Conservation (phyloP, 192 early-diverging fungal genomes). For the Podila clonocystis region DNA sequence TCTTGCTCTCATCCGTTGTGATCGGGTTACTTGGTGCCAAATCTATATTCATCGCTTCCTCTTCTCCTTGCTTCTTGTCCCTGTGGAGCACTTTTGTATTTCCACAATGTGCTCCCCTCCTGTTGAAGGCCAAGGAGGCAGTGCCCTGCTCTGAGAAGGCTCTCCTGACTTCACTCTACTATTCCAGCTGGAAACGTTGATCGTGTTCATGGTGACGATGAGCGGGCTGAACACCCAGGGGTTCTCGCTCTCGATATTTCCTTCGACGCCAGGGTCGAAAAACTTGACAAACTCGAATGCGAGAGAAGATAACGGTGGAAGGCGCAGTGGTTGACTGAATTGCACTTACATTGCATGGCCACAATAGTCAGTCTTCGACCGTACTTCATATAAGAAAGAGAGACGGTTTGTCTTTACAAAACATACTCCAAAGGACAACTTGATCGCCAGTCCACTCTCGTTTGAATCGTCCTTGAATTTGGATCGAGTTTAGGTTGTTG, state of each 20-base stretch:
- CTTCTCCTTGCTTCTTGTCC: no score
- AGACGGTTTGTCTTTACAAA: no score
- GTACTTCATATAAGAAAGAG: no score
- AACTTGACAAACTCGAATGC: slow-evolving; percentile 74
- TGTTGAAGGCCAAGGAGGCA: no score
- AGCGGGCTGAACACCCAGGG: slow-evolving; percentile 74
- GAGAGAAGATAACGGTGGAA: slow-evolving; percentile 71
- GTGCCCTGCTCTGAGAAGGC: no score
- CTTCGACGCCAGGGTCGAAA: slow-evolving; percentile 77
- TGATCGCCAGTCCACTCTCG: slow-evolving; percentile 65
- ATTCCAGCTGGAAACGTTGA: no score
- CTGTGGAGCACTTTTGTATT: no score
- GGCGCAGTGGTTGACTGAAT: slow-evolving; percentile 70
- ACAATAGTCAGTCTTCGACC: background rate
- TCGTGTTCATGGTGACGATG: slow-evolving; percentile 57
- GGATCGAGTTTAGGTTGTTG: slow-evolving; percentile 43
- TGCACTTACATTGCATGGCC: slow-evolving; percentile 41
- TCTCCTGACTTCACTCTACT: no score
- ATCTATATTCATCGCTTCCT: no score
- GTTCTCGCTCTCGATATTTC: slow-evolving; percentile 69
- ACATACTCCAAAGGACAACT: slow-evolving; percentile 70
- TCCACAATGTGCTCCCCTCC: no score
- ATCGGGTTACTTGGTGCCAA: no score
- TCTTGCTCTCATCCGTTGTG: no score
- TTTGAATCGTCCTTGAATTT: slow-evolving; percentile 74